Conservation (phyloP, 768 basidiomycete genomes). For the Lyophyllum decastes region DNA sequence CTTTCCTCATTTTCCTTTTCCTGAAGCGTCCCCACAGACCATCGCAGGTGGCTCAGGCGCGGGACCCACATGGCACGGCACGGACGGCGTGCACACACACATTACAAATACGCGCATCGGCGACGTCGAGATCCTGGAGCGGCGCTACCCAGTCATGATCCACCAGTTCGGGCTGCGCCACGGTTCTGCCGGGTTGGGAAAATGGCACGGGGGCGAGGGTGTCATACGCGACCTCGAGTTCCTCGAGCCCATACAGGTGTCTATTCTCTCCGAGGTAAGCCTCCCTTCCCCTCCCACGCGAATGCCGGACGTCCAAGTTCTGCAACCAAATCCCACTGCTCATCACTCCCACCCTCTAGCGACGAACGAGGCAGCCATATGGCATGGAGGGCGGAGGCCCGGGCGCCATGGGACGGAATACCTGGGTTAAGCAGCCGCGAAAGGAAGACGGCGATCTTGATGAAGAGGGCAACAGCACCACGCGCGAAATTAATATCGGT, state of each 20-base stretch:
- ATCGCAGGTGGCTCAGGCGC: slow-evolving; percentile 95
- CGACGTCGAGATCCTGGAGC: slow-evolving; percentile 91
- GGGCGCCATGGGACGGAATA: slow-evolving; percentile 75
- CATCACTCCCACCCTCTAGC: slow-evolving; percentile 36
- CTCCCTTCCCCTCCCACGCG: neutral
- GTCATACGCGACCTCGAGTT: slow-evolving; percentile 84
- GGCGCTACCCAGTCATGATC: slow-evolving; percentile 89
- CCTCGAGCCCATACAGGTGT: slow-evolving; percentile 79
- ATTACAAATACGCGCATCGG: slow-evolving; percentile 93
- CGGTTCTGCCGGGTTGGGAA: slow-evolving; percentile 70
- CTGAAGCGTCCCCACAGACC: slow-evolving; percentile 51
- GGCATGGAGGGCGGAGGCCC: slow-evolving; percentile 80
- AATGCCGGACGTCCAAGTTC: neutral
- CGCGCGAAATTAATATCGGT: slow-evolving; percentile 80
- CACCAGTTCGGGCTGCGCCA: slow-evolving; percentile 78
- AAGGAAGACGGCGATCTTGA: slow-evolving; percentile 67
- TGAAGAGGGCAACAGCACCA: slow-evolving; percentile 33
- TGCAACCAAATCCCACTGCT: neutral
- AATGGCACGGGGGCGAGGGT: slow-evolving; percentile 82
- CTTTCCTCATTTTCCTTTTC: slow-evolving; percentile 9
- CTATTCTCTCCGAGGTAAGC: slow-evolving; percentile 80
- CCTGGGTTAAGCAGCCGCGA: slow-evolving; percentile 80
- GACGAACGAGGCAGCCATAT: slow-evolving; percentile 85
- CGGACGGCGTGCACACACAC: slow-evolving; percentile 91
- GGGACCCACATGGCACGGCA: slow-evolving; percentile 87